Evolutionary conservation across 257 asterid genomes (phyloP).

Genomic region (Salvia hispanica): DNA sequence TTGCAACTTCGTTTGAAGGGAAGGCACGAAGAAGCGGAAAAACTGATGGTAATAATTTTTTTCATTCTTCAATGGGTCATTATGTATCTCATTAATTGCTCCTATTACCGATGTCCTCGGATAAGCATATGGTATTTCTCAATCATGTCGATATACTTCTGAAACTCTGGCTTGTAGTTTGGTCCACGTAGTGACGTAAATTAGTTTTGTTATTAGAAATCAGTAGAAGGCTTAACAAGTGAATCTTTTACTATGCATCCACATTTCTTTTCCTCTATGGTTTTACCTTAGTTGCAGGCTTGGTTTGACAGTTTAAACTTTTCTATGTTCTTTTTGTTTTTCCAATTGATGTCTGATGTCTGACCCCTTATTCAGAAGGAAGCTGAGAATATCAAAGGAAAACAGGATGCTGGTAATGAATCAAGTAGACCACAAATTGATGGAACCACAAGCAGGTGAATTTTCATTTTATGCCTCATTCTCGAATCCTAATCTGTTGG

Average conservation of each 20-base stretch:
- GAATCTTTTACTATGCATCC: constrained; percentile 1
- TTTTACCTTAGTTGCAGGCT: not conserved
- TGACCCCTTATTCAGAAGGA: constrained; percentile 58
- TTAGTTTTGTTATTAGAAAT: not conserved
- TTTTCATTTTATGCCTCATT: constrained; percentile 23
- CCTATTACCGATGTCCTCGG: constrained; percentile 3
- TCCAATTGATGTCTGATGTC: constrained; percentile 13
- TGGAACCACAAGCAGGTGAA: constrained; percentile 83
- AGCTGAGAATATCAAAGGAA: constrained; percentile 55
- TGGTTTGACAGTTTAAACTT: not conserved
- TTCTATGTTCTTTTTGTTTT: not conserved
- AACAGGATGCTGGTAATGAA: constrained; percentile 40
- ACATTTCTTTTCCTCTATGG: constrained; percentile 5
- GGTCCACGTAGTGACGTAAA: constrained; percentile 2
- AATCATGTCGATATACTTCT: not conserved
- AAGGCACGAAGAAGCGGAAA: constrained; percentile 87
- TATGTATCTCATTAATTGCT: constrained; percentile 6
- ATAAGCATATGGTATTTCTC: constrained; percentile 1
- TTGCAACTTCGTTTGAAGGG: constrained; percentile 96
- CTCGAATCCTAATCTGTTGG: not conserved
- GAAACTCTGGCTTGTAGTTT: not conserved
- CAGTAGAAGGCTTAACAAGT: not conserved
- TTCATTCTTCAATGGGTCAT: not conserved
- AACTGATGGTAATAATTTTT: constrained; percentile 58
- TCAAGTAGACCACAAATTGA: constrained; percentile 48